Conservation (phyloP, 371 early-diverging fungal species). For the Massospora cicadina region DNA sequence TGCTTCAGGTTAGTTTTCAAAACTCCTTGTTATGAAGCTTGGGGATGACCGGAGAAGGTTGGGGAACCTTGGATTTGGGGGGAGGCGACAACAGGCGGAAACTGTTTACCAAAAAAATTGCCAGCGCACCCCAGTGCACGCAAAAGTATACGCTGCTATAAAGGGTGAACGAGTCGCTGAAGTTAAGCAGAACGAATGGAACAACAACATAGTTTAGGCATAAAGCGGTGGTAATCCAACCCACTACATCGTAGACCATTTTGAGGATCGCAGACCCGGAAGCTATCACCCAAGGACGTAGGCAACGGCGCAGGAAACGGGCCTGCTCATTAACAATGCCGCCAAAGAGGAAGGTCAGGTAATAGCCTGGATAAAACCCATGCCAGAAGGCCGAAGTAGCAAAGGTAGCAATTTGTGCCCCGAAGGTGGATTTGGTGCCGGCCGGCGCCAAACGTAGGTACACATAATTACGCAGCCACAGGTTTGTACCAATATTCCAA, state of each 20-base stretch:
- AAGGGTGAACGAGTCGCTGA: conserved; percentile 22
- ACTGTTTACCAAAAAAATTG: not conserved
- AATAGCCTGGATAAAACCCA: conserved; percentile 82
- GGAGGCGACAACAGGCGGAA: not conserved
- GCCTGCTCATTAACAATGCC: conserved; percentile 10
- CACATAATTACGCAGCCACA: conserved; percentile 69
- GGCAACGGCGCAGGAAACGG: conserved; percentile 29
- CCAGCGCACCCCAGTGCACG: conserved; percentile 29
- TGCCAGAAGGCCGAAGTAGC: conserved; percentile 80
- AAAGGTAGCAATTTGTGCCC: conserved; percentile 49
- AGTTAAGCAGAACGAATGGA: conserved; percentile 48
- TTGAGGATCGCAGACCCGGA: conserved; percentile 19
- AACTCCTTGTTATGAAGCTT: not conserved
- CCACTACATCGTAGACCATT: conserved; percentile 35
- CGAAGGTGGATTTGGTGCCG: conserved; percentile 29
- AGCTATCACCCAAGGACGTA: conserved; percentile 44
- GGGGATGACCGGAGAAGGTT: not conserved
- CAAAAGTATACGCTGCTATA: conserved; percentile 40
- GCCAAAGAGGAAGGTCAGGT: conserved; percentile 27
- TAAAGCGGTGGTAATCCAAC: conserved; percentile 40
- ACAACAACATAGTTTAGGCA: conserved; percentile 44
- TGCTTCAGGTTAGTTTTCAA: no score
- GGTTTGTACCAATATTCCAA: conserved; percentile 80
- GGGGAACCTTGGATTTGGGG: not conserved
- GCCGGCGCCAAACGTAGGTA: conserved; percentile 46